Base-by-base conservation (phyloP, 2,329 filamentous ascomycete genomes). In the Verruconis gallopava region DNA sequence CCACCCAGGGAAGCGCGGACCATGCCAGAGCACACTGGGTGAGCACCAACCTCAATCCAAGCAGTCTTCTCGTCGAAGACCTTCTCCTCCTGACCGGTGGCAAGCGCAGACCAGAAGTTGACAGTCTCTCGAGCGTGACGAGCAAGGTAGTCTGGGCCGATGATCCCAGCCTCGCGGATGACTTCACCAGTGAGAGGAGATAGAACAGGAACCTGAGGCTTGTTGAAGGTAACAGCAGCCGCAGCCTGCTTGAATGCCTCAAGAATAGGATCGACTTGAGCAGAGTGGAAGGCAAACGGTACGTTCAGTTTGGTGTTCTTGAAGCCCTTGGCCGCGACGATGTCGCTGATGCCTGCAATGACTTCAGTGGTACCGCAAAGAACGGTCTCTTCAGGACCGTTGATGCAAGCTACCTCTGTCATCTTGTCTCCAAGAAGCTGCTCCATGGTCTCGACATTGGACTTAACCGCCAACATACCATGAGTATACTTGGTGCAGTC, bases 21-120 rank as follows among this genome's bases (percentile, higher is more conserved):
- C 69, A 85, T 77, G 45, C 72, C 72, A 35, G 71, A 69, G 57
- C 75, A 81, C 12, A 85, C 72, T 0, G 80, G 79, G 51, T 84
- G 77, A 28, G 81, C 79, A n/a, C 81, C 81, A 48, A 85, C 63
- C 56, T 86, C 81, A 43, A 86, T 63, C 73, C 75, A 85, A 21
- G 77, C 68, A 4, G 78, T 81, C 60, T 77, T 75, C 48, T 77
- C 73, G 47, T 79, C 69, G 37, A 82, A 73, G 13, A 70, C 58
- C 46, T 70, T 71, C n/a, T 68, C 63, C 38, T 72, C 64, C 52
- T 75, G 69, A 5, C 75, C 77, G 30, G 66, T 66, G 12, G 72
- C 61, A 1, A 86, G 61, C 5, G 75, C 79, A 38, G 68, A 71
- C 45, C 72, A 66, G 60, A 85, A 81, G 58, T 84, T 71, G 50